Conservation (phyloP, 345 rosid genomes). For the Viola odorata region DNA sequence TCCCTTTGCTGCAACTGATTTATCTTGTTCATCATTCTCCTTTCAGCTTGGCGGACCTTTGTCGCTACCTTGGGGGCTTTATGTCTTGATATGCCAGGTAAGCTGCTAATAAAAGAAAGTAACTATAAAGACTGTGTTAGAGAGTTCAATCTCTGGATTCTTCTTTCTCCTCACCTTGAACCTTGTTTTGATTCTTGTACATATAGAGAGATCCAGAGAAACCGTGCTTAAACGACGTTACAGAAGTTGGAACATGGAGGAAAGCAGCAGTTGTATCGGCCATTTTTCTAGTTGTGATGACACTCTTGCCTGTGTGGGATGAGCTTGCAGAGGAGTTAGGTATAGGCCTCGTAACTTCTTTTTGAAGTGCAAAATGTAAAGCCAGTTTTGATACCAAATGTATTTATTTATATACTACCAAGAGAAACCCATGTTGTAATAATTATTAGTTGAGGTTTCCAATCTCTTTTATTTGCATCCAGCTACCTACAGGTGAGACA, state of each 20-base stretch:
- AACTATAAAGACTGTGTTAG: background rate
- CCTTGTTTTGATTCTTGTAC: background rate
- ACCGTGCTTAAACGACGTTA: slow-evolving; percentile 86
- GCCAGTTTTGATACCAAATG: slow-evolving; percentile 16
- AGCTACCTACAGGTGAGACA: too few relatives aligned
- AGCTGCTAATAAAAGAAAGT: background rate
- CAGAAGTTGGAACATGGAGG: slow-evolving; percentile 94
- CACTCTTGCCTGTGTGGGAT: slow-evolving; percentile 84
- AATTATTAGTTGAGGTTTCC: background rate
- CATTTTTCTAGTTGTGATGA: slow-evolving; percentile 52
- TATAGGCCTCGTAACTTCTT: slow-evolving; percentile 78
- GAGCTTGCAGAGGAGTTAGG: slow-evolving; percentile 96
- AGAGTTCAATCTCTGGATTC: background rate
- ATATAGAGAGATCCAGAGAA: slow-evolving; percentile 81
- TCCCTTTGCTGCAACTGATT: background rate
- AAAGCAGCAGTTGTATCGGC: slow-evolving; percentile 52
- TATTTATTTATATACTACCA: background rate
- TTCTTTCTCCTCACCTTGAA: slow-evolving; percentile 5
- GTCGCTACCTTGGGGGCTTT: slow-evolving; percentile 94
- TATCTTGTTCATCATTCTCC: background rate
- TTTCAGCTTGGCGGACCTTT: slow-evolving; percentile 84
- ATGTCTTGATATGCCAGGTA: slow-evolving; percentile 94
- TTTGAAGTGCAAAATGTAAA: slow-evolving; percentile 29
- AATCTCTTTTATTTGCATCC: too few relatives aligned
- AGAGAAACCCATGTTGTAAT: background rate